Base-by-base conservation (phyloP, 106 monocot genomes). In the Chionographis japonica region DNA sequence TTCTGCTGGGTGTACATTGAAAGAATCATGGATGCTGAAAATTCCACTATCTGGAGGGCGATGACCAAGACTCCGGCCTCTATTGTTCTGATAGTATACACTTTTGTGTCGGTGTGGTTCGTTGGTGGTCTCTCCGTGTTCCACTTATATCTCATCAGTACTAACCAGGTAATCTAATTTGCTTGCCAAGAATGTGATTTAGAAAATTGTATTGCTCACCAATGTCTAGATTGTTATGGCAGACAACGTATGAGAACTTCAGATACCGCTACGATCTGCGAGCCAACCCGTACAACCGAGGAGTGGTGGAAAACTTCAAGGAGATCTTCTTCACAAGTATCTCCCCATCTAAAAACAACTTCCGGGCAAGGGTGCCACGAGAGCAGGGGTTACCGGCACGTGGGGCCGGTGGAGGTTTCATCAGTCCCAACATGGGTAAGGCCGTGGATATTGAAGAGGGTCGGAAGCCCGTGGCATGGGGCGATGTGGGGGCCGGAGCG, bases 1-100 rank as follows among this genome's bases (percentile, higher is more conserved):
- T 78, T 83, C 66, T 83, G 83, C 39, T 83, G 78, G 73, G 74
- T 83, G 38, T 69, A 78, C 56, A 74, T 83, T 13, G 56, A 38
- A 60, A 78, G 50, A 62, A 83, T 78, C 56, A 83, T 53, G 66
- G 54, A 78, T 65, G 39, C 41, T 37, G 66, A 83, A 17, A 53
- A 83, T 12, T 50, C 4, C 43, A 74, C 59, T 35, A 66, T 78
- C 56, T 83, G 83, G 83, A 74, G 50, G 51, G 83, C 83, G 61
- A 74, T 83, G 59, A 46, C 17, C 42, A 83, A 71, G 66, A 74
- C 78, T 42, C 78, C 78, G 43, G 83, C 78, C 38, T 83, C 83
- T n/a, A 70, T 74, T 70, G 65, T 62, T 74, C 66, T 83, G 35
- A 70, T 83, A 46, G 37, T 83, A 38, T 83, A 78, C 66, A 74